Evolutionary conservation across 2,329 filamentous ascomycete genomes (phyloP), one percentile per base, ranked within the genome.

Genomic region (Escovopsis sp.): DNA sequence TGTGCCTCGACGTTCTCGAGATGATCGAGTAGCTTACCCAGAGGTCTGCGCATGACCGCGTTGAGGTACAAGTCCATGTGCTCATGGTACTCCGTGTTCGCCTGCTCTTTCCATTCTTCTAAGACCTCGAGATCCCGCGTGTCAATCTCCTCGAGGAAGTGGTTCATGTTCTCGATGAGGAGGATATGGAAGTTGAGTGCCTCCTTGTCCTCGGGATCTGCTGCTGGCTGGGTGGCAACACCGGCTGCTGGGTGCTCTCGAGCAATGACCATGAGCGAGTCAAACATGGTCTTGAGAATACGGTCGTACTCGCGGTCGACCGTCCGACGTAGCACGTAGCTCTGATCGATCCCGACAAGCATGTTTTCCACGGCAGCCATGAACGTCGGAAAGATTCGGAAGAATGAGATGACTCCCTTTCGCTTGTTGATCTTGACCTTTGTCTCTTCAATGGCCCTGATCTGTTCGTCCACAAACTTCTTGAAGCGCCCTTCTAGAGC

Each of bases 371-470:
- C 75, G 0, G 83, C 79, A 1, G 75, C 63, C n/a, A 79, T 79
- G 62, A 95, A 95, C 45, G 80, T 69, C 0, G 89, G 91, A 67
- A 96, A 96, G 34, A 89, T 81, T 48, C 85, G 84, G 67, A 96
- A 89, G 60, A 96, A 96, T 13, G 81, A 80, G 53, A 96, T 95
- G 43, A 98, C 85, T 10, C 91, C 89, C 65, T 93, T 95, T 50
- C 91, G 82, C 69, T 96, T 96, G 69, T 94, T 95, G 63, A 95
- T 87, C 68, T 95, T 95, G 59, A 98, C 89, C 63, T 96, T 96
- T 33, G 88, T 96, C 47, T 96, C 91, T 62, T 96, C 91, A 48
- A 96, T 94, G 5, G 87, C 88, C 24, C 85, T 84, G 45, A 96
- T 83, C 58, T 98, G 91, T 48, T 94, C 86, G 50, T 96, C 89